A percentile compares a stretch with the other conserved stretches of the same genome.
phyloP scores from a whole-genome alignment of 495 filamentous ascomycete species.

The Penicillium canariense region DNA sequence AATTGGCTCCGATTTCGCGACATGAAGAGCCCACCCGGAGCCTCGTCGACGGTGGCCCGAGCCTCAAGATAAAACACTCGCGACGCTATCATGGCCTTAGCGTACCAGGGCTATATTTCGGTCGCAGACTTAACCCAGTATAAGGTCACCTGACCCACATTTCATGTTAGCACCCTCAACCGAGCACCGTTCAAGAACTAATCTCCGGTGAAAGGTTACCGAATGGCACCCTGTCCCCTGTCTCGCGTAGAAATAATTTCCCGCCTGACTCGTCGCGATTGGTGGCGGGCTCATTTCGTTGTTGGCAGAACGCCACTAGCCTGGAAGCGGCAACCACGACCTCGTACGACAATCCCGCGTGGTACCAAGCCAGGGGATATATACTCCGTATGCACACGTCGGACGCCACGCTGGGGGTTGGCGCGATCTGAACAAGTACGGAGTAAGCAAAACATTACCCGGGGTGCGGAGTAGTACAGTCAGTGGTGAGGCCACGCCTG shows the following conservation, averaged over 20 bases:
- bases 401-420: neutral
- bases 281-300: neutral
- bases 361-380: neutral
- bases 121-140: too few species aligned
- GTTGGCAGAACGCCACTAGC: neutral
- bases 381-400: neutral
- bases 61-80: neutral
- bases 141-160: too few species aligned
- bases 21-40: constrained; percentile 1
- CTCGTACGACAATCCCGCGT: too few species aligned
- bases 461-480: neutral
- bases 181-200: too few species aligned
- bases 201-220: too few species aligned
- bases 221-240: neutral
- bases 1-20: neutral
- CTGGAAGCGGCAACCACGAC: neutral
- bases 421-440: neutral
- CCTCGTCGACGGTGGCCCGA: neutral
- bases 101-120: too few species aligned
- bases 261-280: neutral
- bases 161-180: too few species aligned
- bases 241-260: neutral
- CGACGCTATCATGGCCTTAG: neutral
- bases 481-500: neutral
- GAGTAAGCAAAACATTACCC: neutral